A percentile compares a stretch with the other conserved stretches of the same genome.
phyloP scores from a whole-genome alignment of 805 yeast genomes.

The Candida palmyrensis region DNA sequence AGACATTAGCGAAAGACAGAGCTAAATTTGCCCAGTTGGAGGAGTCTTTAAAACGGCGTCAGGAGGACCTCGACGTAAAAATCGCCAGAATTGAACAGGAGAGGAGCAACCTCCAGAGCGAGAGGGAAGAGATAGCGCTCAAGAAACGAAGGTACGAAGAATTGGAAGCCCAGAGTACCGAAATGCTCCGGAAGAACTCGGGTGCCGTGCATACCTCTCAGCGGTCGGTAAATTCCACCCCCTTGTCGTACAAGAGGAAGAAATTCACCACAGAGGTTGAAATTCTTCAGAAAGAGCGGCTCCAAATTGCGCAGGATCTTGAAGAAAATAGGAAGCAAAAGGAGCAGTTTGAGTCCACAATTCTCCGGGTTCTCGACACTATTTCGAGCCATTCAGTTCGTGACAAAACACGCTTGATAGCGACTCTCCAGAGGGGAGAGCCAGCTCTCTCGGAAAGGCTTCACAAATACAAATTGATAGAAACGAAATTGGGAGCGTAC shows the following conservation, averaged over 20 bases:
- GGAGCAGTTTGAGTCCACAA: no score
- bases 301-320: slow-evolving; percentile 6
- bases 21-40: slow-evolving; percentile 6
- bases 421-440: not conserved
- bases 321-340: slow-evolving; percentile 7
- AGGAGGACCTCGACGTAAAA: not conserved
- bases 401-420: slow-evolving; percentile 4
- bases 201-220: no score
- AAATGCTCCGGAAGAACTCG: slow-evolving; percentile 2
- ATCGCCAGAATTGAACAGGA: slow-evolving; percentile 2
- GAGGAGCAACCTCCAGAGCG: slow-evolving; percentile 2
- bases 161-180: not conserved
- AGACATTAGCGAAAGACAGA: not conserved
- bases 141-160: slow-evolving; percentile 3
- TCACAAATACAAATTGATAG: slow-evolving; percentile 2
- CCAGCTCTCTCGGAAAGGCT: not conserved
- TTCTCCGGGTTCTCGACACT: no score
- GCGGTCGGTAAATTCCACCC: no score
- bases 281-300: slow-evolving; percentile 5
- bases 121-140: slow-evolving; percentile 6
- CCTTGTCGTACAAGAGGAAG: no score
- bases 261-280: no score
- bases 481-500: slow-evolving; percentile 9
- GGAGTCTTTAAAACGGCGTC: slow-evolving; percentile 4
- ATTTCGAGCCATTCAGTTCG: no score